Conservation (phyloP, 495 filamentous ascomycete species). For the Pyrenopolyporus hunteri region DNA sequence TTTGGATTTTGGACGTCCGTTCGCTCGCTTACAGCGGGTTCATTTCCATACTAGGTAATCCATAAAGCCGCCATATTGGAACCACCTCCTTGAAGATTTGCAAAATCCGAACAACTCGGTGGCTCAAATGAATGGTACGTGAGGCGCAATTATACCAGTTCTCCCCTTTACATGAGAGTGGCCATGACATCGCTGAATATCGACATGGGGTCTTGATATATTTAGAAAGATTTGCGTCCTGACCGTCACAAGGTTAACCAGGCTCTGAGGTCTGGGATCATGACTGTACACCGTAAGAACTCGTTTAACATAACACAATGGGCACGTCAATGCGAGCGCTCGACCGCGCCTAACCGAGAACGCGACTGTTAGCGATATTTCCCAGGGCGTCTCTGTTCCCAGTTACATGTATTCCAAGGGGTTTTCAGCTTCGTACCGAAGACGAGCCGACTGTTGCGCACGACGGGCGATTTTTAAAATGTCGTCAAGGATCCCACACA, state of each 20-base stretch:
- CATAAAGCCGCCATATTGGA: background rate
- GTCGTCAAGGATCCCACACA: background rate
- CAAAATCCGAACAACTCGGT: background rate
- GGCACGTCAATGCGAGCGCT: slow-evolving; percentile 14
- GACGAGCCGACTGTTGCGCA: no score
- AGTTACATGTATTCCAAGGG: no score
- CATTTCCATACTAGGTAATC: slow-evolving; percentile 20
- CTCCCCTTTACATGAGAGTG: no score
- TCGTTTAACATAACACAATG: background rate
- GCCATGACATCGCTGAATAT: no score
- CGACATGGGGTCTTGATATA: slow-evolving; percentile 12
- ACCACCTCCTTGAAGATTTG: background rate
- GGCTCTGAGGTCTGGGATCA: background rate
- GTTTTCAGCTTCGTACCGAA: slow-evolving; percentile 1
- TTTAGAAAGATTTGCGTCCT: slow-evolving; percentile 25
- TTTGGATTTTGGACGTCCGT: slow-evolving; percentile 16
- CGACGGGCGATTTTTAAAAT: background rate
- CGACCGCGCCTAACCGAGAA: slow-evolving; percentile 23
- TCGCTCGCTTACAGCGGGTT: slow-evolving; percentile 20
- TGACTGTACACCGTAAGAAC: slow-evolving; percentile 7
- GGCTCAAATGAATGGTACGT: background rate
- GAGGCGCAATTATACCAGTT: no score
- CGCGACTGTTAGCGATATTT: no score
- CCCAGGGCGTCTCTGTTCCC: no score
- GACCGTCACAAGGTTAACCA: slow-evolving; percentile 18